These are phyloP conservation scores for Acacia acuminata DNA, from an alignment of 306 rosid genomes.

Conservation along the genomic window DNA sequence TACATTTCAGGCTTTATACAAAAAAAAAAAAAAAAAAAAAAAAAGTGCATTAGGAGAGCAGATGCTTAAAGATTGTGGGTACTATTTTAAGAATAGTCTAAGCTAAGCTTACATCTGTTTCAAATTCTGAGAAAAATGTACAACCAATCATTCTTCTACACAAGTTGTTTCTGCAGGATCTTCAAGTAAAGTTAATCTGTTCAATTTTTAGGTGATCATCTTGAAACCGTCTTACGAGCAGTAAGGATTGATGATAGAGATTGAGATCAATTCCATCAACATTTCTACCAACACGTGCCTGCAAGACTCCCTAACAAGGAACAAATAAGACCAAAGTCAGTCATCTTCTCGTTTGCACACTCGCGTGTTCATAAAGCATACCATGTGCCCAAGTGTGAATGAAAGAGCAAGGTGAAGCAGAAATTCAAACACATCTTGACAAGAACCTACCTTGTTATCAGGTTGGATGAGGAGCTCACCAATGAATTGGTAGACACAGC, in stretches of 20 bases:
- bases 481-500: slow-evolving; percentile 80
- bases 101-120: not conserved
- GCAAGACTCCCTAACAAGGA: slow-evolving; percentile 44
- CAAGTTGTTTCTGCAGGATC: not conserved
- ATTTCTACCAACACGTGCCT: slow-evolving; percentile 62
- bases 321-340: slow-evolving; percentile 16
- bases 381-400: slow-evolving; percentile 10
- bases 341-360: not conserved
- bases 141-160: not conserved
- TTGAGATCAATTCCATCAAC: slow-evolving; percentile 90
- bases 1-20: not conserved
- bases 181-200: slow-evolving; percentile 25
- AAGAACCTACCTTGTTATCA: slow-evolving; percentile 56
- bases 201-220: slow-evolving; percentile 54
- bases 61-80: not conserved
- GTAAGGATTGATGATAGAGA: slow-evolving; percentile 71
- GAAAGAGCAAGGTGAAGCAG: not conserved
- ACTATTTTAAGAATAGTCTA: not conserved
- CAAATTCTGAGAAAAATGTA: not conserved
- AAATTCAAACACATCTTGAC: slow-evolving; percentile 14
- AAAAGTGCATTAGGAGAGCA: not conserved
- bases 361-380: slow-evolving; percentile 7
- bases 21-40: not conserved
- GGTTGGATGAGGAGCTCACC: slow-evolving; percentile 75
- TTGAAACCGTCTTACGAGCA: slow-evolving; percentile 69